Base-by-base conservation (phyloP, 2,329 filamentous ascomycete genomes). In the Rhynchosporium graminicola region DNA sequence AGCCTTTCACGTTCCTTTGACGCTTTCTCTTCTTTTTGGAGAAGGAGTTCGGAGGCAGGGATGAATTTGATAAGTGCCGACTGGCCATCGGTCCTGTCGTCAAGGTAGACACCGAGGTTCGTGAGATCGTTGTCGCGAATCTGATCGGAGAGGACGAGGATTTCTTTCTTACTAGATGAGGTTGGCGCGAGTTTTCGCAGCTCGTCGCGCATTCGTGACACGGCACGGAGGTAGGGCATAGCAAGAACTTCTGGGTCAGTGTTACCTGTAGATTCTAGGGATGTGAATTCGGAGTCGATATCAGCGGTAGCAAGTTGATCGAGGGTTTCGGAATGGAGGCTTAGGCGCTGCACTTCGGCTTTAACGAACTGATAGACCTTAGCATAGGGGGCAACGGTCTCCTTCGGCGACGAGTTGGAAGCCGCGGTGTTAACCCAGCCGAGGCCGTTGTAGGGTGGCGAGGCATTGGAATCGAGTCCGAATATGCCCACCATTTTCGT, bases 401-500 rank as follows among this genome's bases (percentile, higher is more conserved):
- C 76, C 63, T 77, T 71, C 15, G 82, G 80, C 54, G 81, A 70
- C 2, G 72, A 51, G 40, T 76, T 72, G 6, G 73, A 74, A n/a
- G 72, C 73, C 1, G 75, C 70, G 2, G 74, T 71, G 9, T 72
- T 70, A 2, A 78, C 77, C 84, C 84, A 87, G 60, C 84, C 83
- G 3, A 86, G 77, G 10, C 83, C 82, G 15, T 83, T 75, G 63
- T 85, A 86, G 0, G 83, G 83, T 0, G 80, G 71, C 6, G 70
- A 74, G n/a, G 83, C 82, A 66, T 83, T 82, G 3, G 84, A 80
- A 72, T 93, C 88, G 0, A 97, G 83, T 46, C 94, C 94, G 65
- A 97, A 90, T 65, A 94, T 91, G 63, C 89, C 88, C 15, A 95
- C 87, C 63, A 97, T 89, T 62, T 86, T 86, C 0, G 93, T 97